Conservation (phyloP, 257 asterid genomes). For the Perilla frutescens region DNA sequence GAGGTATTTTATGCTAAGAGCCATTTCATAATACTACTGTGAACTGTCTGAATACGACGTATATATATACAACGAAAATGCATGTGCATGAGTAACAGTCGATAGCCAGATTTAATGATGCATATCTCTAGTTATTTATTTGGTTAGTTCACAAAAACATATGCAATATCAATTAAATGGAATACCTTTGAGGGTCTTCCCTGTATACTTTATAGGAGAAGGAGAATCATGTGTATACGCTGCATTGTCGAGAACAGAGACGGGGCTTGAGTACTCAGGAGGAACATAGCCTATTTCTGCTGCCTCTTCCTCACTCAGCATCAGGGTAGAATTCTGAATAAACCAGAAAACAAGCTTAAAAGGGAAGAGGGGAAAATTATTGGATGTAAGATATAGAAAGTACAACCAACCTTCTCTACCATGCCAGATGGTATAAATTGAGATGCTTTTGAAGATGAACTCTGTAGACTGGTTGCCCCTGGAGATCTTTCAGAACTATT, state of each 20-base stretch:
- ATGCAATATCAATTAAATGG: not conserved
- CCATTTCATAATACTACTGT: not conserved
- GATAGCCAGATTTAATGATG: not conserved
- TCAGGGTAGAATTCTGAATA: constrained; percentile 57
- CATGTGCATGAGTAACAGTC: not conserved
- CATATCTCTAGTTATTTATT: not conserved
- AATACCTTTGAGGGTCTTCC: constrained; percentile 64
- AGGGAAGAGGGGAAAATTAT: not conserved
- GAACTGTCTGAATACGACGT: not conserved
- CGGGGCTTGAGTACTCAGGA: constrained; percentile 80
- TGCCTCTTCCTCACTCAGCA: constrained; percentile 56
- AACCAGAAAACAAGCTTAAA: constrained; percentile 37
- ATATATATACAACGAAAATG: not conserved
- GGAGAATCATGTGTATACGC: constrained; percentile 56
- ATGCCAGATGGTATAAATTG: constrained; percentile 35
- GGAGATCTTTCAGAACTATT: constrained; percentile 47
- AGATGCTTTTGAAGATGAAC: constrained; percentile 43
- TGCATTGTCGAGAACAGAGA: constrained; percentile 80
- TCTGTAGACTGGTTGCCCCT: constrained; percentile 38
- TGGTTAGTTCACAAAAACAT: not conserved
- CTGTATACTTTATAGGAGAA: constrained; percentile 62
- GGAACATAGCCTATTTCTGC: constrained; percentile 52
- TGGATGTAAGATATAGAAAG: constrained; percentile 17
- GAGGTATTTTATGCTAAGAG: not conserved
- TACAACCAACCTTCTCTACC: constrained; percentile 51